Conservation (phyloP, 225 moss, liverwort and hornwort genomes). For the Climacium dendroides region DNA sequence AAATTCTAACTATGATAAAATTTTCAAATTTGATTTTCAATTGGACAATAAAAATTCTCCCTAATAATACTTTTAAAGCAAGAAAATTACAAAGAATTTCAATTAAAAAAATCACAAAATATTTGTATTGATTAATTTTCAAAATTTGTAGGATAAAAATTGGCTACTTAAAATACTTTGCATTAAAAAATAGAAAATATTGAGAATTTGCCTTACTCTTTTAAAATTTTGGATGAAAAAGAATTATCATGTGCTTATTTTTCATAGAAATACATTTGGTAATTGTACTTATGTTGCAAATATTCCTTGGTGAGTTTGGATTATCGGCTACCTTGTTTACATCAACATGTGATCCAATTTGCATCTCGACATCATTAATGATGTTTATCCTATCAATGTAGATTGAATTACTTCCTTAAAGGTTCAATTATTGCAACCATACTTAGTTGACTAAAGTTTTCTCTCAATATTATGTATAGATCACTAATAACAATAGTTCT, state of each 20-base stretch:
- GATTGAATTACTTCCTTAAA: neutral
- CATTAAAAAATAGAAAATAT: neutral
- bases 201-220: neutral
- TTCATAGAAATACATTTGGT: accelerated
- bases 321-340: accelerated
- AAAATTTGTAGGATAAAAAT: accelerated
- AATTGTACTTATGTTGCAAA: no score
- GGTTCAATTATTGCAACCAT: no score
- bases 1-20: neutral
- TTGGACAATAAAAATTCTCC: neutral
- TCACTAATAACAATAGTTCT: no score
- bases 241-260: neutral
- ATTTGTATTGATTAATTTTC: no score
- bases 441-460: no score
- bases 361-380: accelerated
- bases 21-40: neutral
- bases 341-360: no score
- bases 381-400: neutral
- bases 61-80: neutral
- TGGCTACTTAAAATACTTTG: accelerated
- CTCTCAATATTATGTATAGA: accelerated
- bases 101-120: neutral
- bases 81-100: neutral
- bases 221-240: neutral
- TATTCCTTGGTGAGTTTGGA: accelerated